Base-by-base conservation (phyloP, 192 early-diverging fungal genomes). In the Entomortierella lignicola region DNA sequence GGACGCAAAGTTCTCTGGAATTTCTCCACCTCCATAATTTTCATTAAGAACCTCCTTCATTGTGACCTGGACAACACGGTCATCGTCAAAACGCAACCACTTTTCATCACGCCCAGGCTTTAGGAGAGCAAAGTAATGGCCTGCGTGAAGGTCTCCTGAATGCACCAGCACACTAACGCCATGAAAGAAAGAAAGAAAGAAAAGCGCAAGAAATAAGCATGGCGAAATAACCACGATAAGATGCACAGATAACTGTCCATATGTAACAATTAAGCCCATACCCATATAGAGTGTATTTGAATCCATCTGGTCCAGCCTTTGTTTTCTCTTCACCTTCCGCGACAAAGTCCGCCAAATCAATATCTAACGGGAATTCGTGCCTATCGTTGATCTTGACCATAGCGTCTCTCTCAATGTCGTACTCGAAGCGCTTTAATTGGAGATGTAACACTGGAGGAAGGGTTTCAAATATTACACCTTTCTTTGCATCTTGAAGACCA, bases 321-420 rank as follows among this genome's bases (percentile, higher is more conserved):
- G 84, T 66, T 62, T 83, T 87, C 65, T 91, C 89, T 8, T 89
- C 92, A 20, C 90, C 85, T 8, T 86, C 82, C 2, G 83, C 84
- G 48, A 98, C 83, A 82, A 94, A 99, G 25, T 92, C 89, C 32
- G 89, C 89, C 30, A 99, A 81, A 68, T 98, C 95, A 65, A 99
- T 92, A 41, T 91, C 87, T 32, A 84, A 75, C 8, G 96, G 95
- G 81, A 97, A 99, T 82, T 98, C 97, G 77, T 96, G 90, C 17
- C 97, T 90, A 77, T 97, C 97, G 85, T 98, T 98, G 83, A 96
- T 97, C 85, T 98, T 99, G 65, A 98, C 92, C 91, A 95, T 94
- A 8, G 83, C 84, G 70, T 97, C 96, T 29, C 88, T 85, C 83
- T 91, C 87, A 59, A 97, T 91, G 72, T 99, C 97, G 83, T 98